Evolutionary conservation across 768 basidiomycete species (phyloP), one percentile per base, ranked within the genome.

Genomic region (Rhodotorula sphaerocarpa): DNA sequence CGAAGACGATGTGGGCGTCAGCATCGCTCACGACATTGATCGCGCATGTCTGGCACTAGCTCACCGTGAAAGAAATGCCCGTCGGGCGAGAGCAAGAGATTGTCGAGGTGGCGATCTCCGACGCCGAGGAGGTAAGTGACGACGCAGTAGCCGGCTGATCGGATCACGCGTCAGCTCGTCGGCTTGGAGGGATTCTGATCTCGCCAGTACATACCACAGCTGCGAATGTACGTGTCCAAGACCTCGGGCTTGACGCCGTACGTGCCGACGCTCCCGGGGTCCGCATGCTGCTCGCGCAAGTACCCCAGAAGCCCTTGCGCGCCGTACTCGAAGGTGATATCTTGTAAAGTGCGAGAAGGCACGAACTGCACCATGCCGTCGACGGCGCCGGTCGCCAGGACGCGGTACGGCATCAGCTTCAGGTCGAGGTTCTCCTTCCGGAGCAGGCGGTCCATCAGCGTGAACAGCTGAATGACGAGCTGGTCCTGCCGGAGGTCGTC

Each of bases 401-500:
- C 95, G 65, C 86, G 84, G 71, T 95, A 96, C 9, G 90, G 88
- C 61, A 82, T 90, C 59, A 99, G 74, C 73, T 90, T 88, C 60
- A 97, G 78, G 73, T 97, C 95, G 55, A 99, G 75, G 73, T 95
- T 95, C 78, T 97, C 95, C 76, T 92, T 93, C 60, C 90, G 79
- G 64, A 97, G 76, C 30, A 99, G 76, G 51, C 87, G 81, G 73
- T 99, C 91, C 95, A 99, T 99, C 31, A 99, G 82, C 21, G 91
- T 95, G 75, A 99, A 92, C n/a, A 97, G 80, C 75, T 99, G 95
- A 53, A 97, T 86, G 31, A 97, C 92, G 42, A 99, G 83, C 75
- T 99, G 95, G 74, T 99, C 95, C 75, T 99, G 95, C 27, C 95
- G 85, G 81, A 97, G 86, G 73, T 99, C 95, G 73, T 97, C 95